Conservation (phyloP, 1,284 basidiomycete genomes). For the Cutaneotrichosporon mucoides region DNA sequence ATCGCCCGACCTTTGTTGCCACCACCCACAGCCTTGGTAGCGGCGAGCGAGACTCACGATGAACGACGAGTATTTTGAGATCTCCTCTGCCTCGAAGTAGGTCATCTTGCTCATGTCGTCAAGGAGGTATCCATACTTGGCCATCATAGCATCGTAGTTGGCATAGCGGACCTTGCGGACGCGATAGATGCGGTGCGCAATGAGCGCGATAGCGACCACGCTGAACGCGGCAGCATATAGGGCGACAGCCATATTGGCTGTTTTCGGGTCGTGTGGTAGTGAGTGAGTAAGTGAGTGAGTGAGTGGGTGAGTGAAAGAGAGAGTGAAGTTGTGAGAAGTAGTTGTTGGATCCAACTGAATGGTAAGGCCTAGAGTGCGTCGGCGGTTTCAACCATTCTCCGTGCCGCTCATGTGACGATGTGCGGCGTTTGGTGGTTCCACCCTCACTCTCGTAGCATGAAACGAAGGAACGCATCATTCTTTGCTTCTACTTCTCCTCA, state of each 20-base stretch:
- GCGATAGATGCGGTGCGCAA: neutral
- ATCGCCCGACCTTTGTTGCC: neutral
- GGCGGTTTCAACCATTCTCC: too few species aligned
- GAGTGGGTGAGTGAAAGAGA: neutral
- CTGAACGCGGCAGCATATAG: neutral
- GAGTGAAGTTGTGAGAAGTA: too few species aligned
- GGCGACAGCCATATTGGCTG: neutral
- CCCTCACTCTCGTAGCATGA: too few species aligned
- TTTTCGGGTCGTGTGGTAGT: neutral
- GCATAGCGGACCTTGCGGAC: constrained; percentile 14
- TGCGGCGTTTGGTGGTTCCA: too few species aligned
- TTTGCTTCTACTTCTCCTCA: too few species aligned
- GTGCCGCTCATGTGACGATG: neutral
- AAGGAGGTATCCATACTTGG: constrained; percentile 6
- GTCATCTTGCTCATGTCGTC: constrained; percentile 13
- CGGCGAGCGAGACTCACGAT: constrained; percentile 6
- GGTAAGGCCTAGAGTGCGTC: too few species aligned
- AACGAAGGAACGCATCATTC: too few species aligned
- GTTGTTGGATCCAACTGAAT: too few species aligned
- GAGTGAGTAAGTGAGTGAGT: neutral
- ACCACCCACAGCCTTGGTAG: neutral
- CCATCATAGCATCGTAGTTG: constrained; percentile 2
- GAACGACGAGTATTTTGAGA: constrained; percentile 7
- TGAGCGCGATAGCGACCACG: neutral
- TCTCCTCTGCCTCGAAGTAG: constrained; percentile 16